phyloP scores from a whole-genome alignment of 306 rosid genomes.

The Cucurbita moschata region DNA sequence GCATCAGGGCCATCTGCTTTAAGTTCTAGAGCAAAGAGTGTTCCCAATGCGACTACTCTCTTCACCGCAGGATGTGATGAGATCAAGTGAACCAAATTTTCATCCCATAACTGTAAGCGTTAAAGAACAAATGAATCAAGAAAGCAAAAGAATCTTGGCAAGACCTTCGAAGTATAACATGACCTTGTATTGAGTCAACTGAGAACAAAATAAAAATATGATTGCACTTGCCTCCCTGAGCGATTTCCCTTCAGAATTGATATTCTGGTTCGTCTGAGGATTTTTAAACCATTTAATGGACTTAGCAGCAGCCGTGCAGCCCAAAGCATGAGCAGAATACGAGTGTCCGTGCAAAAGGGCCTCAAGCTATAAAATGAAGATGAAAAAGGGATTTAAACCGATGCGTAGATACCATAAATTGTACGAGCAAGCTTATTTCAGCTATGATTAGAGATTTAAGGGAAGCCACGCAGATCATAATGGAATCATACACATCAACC shows the following conservation, averaged over 20 bases:
- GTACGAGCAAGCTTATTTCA: conserved; percentile 2
- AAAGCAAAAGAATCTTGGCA: background rate
- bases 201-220: background rate
- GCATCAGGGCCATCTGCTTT: conserved; percentile 60
- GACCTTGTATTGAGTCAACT: background rate
- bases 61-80: conserved; percentile 57
- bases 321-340: conserved; percentile 82
- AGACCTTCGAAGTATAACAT: background rate
- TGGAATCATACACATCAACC: background rate
- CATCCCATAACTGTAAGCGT: conserved; percentile 72
- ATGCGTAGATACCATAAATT: conserved; percentile 11
- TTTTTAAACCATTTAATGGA: conserved; percentile 85
- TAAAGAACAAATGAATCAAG: background rate
- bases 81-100: conserved; percentile 43
- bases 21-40: conserved; percentile 79
- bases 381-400: conserved; percentile 8
- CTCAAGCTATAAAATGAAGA: conserved; percentile 41
- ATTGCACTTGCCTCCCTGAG: conserved; percentile 53
- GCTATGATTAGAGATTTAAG: background rate
- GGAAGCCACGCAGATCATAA: conserved; percentile 6
- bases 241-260: conserved; percentile 36
- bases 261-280: conserved; percentile 53
- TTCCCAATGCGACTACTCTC: conserved; percentile 73
- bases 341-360: conserved; percentile 98
- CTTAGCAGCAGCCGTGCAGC: conserved; percentile 81